Evolutionary conservation across 345 rosid genomes (phyloP), one percentile per base, ranked within the genome.

Genomic region (Tarenaya hassleriana): DNA sequence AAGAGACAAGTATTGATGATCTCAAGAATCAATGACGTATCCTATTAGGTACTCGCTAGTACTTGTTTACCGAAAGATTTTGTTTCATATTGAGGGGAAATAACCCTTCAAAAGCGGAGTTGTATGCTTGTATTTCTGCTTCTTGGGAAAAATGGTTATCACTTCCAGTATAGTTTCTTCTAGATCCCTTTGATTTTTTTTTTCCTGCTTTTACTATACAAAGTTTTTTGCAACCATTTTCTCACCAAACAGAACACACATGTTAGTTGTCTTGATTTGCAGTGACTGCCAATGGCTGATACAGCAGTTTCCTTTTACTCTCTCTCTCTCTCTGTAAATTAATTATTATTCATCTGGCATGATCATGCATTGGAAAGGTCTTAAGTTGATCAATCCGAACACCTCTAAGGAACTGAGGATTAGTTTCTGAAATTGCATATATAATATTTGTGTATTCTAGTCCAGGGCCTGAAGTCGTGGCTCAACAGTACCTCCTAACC

Each of bases 1-100:
- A 90, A 50, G 90, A 86, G 60, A 67, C 79, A 19, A 69, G 58
- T 42, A 59, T 69, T 6, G 83, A 86, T 55, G 88, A 90, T 61
- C 64, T 75, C 52, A 71, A 79, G 32, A 77, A 82, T 39, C 63
- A 76, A 43, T 81, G 73, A 86, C 73, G 70, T 57, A 19, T 42
- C 18, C 41, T 8, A 43, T 40, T 41, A 20, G 47, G 57, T 55
- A 34, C 17, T 55, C 34, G 55, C 46, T 47, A 34, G 47, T 57
- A 50, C 29, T 34, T 64, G 54, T 57, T 57, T 15, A 51, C 39
- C 29, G 5, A 45, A 38, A 44, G 51, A 42, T 27, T 57, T 52
- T 64, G 50, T 58, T 42, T 50, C 19, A 10, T 29, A 7, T 57
- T 12, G 17, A 52, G 43, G 60, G 70, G 60, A 52, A 44, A 38